These are phyloP conservation scores for Aspergillus olivimuriae DNA, from an alignment of 495 filamentous ascomycete species.

Conservation along the genomic window DNA sequence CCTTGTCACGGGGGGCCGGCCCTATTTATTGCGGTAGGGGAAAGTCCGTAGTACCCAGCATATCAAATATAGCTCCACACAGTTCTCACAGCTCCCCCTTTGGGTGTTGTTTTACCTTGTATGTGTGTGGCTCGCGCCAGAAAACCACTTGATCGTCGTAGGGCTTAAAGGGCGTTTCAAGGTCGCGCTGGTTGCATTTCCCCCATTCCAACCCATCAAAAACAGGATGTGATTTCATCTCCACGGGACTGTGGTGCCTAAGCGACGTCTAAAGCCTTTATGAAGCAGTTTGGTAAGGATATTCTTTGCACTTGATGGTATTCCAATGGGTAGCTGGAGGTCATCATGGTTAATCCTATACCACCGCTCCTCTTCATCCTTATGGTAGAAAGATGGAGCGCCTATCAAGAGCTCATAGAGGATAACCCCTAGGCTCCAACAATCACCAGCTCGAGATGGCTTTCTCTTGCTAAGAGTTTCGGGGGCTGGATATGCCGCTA, in stretches of 20 bases:
- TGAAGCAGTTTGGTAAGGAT: neutral
- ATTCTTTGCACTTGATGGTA: neutral
- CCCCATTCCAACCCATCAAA: neutral
- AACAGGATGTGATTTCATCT: neutral
- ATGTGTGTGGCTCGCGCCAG: too few relatives aligned
- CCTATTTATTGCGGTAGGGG: too few relatives aligned
- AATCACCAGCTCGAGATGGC: neutral
- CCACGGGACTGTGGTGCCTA: neutral
- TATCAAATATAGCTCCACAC: too few relatives aligned
- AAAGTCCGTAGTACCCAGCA: too few relatives aligned
- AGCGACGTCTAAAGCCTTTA: neutral
- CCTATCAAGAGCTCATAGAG: slow-evolving; percentile 4
- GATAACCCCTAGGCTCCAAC: slow-evolving; percentile 2
- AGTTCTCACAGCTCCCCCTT: too few relatives aligned
- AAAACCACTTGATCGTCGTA: neutral
- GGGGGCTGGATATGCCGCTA: neutral
- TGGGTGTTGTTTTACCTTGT: too few relatives aligned
- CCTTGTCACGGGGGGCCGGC: too few relatives aligned
- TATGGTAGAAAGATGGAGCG: neutral
- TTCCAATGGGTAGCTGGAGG: neutral
- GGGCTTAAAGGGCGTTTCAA: neutral
- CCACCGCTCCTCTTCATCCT: neutral
- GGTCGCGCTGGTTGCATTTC: neutral
- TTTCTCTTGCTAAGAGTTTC: slow-evolving; percentile 1
- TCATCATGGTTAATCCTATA: neutral